Evolutionary conservation across 1,139 yeast genomes (phyloP).

Genomic region (Saccharomycopsis hybrid): DNA sequence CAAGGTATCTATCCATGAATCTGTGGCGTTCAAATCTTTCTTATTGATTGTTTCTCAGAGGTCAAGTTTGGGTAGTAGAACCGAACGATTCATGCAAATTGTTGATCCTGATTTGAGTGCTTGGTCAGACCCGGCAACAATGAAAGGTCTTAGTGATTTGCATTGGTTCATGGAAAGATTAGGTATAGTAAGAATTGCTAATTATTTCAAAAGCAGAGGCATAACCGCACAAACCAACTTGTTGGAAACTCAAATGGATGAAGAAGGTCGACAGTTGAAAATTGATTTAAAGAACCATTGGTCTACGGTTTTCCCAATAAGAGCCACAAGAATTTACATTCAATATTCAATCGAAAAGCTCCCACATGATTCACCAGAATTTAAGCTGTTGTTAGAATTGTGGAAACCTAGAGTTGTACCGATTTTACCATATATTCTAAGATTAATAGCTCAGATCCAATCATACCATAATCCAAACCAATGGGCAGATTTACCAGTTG

Average conservation of each 20-base stretch:
- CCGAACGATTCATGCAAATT: constrained; percentile 67
- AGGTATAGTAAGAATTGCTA: constrained; percentile 90
- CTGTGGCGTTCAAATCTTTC: constrained; percentile 89
- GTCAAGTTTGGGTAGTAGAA: constrained; percentile 43
- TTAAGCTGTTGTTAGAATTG: constrained; percentile 58
- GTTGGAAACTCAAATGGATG: constrained; percentile 79
- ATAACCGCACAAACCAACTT: constrained; percentile 74
- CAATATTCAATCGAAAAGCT: constrained; percentile 93
- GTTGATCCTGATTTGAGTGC: constrained; percentile 90
- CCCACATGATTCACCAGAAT: constrained; percentile 71
- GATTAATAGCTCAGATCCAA: constrained; percentile 81
- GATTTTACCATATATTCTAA: constrained; percentile 83
- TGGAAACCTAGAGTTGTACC: constrained; percentile 96
- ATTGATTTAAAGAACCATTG: constrained; percentile 80
- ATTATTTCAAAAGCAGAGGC: constrained; percentile 77
- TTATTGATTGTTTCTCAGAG: constrained; percentile 62
- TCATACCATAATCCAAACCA: constrained; percentile 91
- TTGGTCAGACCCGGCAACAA: constrained; percentile 90
- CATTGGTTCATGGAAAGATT: constrained; percentile 98
- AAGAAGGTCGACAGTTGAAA: constrained; percentile 73
- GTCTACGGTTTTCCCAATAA: constrained; percentile 90
- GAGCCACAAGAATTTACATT: constrained; percentile 91
- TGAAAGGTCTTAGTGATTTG: constrained; percentile 78
- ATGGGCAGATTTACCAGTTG: constrained; percentile 82
- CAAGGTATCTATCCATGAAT: constrained; percentile 82